Conservation (phyloP, 148 eudicot genomes). For the Amaranthus hypochondriacus region DNA sequence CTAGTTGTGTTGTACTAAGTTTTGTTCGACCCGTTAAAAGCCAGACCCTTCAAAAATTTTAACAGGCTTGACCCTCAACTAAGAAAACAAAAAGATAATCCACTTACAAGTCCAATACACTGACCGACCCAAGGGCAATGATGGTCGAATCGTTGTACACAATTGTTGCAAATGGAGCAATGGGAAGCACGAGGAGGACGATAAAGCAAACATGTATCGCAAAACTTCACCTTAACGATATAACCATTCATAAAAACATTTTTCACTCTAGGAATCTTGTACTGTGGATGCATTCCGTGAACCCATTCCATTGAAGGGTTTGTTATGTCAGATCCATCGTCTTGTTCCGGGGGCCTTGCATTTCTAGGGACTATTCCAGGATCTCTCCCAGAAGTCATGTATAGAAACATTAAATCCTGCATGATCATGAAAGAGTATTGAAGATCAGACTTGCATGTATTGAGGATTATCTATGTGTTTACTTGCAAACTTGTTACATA, state of each 20-base stretch:
- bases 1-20: too few species aligned
- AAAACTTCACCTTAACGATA: conserved; percentile 75
- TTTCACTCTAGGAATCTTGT: conserved; percentile 64
- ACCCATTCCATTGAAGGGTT: conserved; percentile 97
- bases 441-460: conserved; percentile 11
- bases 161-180: conserved; percentile 98
- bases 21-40: too few species aligned
- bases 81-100: too few species aligned
- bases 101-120: conserved; percentile 89
- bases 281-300: conserved; percentile 62
- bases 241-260: conserved; percentile 72
- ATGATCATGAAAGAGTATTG: conserved; percentile 4
- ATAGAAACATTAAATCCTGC: conserved; percentile 79
- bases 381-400: conserved; percentile 85
- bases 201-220: conserved; percentile 87
- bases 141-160: conserved; percentile 89
- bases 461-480: not conserved
- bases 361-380: conserved; percentile 89
- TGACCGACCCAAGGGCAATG: conserved; percentile 99
- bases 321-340: conserved; percentile 43
- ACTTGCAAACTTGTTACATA: not conserved
- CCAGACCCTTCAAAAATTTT: too few species aligned
- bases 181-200: conserved; percentile 98
- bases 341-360: conserved; percentile 62
- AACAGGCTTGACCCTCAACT: too few species aligned